A percentile compares a stretch with the other conserved stretches of the same genome.
phyloP scores from a whole-genome alignment of 2,329 filamentous ascomycete genomes.

The Neobulgaria alba region DNA sequence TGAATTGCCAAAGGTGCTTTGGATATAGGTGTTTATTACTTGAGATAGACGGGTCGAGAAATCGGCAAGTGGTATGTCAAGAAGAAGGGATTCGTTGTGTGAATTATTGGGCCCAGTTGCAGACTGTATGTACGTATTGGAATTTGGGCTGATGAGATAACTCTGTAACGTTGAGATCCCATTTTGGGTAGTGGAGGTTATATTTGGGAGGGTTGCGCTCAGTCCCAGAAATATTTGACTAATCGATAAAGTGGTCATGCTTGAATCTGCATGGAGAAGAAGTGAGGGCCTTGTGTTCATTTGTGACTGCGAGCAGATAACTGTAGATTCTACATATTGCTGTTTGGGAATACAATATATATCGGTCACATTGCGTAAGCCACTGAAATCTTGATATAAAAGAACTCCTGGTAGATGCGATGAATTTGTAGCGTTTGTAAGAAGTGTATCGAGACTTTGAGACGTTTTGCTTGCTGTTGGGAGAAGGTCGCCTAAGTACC shows the following conservation, averaged over 20 bases:
- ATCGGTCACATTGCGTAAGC: conserved; percentile 14
- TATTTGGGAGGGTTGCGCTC: conserved; percentile 8
- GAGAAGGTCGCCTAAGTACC: conserved; percentile 15
- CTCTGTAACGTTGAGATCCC: conserved; percentile 16
- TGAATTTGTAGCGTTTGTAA: conserved; percentile 3
- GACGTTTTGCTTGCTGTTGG: conserved; percentile 1
- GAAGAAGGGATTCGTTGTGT: conserved; percentile 8
- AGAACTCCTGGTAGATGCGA: conserved; percentile 11
- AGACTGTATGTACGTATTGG: conserved; percentile 14
- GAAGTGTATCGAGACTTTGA: conserved; percentile 14
- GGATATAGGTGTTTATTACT: conserved; percentile 16
- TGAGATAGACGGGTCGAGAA: conserved; percentile 17
- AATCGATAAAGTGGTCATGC: conserved; percentile 14
- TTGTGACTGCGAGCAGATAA: conserved; percentile 3
- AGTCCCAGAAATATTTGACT: conserved; percentile 8
- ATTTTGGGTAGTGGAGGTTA: conserved; percentile 5
- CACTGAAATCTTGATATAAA: conserved; percentile 20
- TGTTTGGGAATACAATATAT: conserved; percentile 18
- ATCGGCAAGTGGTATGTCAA: conserved; percentile 10
- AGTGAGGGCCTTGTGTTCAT: conserved; percentile 14
- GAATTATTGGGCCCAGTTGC: conserved; percentile 3
- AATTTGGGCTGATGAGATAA: conserved; percentile 13
- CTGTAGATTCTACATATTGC: conserved; percentile 16
- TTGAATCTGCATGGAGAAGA: conserved; percentile 6
- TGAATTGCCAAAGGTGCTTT: conserved; percentile 16